Evolutionary conservation across 768 basidiomycete genomes (phyloP).

Genomic region (Stropharia rugosoannulata): DNA sequence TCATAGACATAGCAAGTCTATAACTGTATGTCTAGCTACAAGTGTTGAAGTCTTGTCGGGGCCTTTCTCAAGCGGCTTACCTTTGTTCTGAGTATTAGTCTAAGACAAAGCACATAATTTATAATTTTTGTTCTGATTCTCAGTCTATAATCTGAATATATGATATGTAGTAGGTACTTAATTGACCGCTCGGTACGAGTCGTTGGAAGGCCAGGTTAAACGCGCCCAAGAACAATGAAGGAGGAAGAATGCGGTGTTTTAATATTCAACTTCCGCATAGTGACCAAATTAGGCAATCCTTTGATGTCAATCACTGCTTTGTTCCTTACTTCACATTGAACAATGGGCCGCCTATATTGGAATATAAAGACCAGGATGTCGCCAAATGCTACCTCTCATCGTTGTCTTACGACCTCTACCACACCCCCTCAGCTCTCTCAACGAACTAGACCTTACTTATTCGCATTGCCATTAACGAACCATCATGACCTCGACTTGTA

Average conservation of each 20-base stretch:
- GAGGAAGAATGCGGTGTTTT: no score
- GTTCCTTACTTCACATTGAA: constrained; percentile 16
- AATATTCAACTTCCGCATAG: constrained; percentile 16
- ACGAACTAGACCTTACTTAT: constrained; percentile 12
- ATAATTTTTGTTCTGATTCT: no score
- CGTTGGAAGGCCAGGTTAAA: neutral
- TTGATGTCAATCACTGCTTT: constrained; percentile 24
- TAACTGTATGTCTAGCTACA: no score
- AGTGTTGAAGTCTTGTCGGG: no score
- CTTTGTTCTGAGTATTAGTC: no score
- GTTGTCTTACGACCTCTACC: constrained; percentile 7
- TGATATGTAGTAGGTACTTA: no score
- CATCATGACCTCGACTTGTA: constrained; percentile 29
- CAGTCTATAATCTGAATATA: no score
- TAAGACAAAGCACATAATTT: no score
- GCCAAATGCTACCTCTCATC: constrained; percentile 14
- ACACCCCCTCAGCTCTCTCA: constrained; percentile 4
- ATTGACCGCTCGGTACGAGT: no score
- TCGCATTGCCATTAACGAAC: constrained; percentile 8
- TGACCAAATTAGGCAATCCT: constrained; percentile 25
- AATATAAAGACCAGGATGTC: constrained; percentile 17
- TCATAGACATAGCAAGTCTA: no score
- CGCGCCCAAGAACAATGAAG: constrained; percentile 1
- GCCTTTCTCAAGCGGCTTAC: no score
- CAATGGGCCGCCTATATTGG: constrained; percentile 24